Conservation (phyloP, 148 eudicot species). For the Arctostaphylos glauca region DNA sequence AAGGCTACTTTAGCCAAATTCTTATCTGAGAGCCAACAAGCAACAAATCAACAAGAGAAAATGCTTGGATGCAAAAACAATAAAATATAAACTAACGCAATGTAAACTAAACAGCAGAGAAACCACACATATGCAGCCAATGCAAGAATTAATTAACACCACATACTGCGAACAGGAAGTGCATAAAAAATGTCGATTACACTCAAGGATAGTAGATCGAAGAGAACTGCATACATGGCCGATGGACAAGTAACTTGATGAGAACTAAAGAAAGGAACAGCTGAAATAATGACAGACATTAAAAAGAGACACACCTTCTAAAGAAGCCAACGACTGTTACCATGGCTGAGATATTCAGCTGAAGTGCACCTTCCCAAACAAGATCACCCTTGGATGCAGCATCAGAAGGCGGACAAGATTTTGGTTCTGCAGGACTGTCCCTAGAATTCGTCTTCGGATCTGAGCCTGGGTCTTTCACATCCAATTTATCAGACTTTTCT, state of each 20-base stretch:
- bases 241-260: neutral
- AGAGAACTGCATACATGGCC: neutral
- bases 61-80: neutral
- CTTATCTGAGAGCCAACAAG: neutral
- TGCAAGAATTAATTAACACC: neutral
- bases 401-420: constrained; percentile 18
- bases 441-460: constrained; percentile 27
- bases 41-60: neutral
- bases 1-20: neutral
- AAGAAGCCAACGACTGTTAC: constrained; percentile 57
- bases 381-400: constrained; percentile 32
- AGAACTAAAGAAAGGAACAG: neutral
- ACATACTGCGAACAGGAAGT: neutral
- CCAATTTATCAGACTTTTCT: constrained; percentile 26
- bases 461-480: constrained; percentile 26
- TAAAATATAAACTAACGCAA: neutral
- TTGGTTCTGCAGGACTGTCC: constrained; percentile 25
- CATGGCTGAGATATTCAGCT: constrained; percentile 56
- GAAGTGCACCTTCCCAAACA: constrained; percentile 75
- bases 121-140: neutral
- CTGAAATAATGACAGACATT: neutral
- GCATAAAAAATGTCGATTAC: neutral
- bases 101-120: neutral
- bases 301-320: constrained; percentile 49
- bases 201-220: neutral